Conservation (phyloP, 1,284 basidiomycete species). For the Filobasidium uniguttulatum region DNA sequence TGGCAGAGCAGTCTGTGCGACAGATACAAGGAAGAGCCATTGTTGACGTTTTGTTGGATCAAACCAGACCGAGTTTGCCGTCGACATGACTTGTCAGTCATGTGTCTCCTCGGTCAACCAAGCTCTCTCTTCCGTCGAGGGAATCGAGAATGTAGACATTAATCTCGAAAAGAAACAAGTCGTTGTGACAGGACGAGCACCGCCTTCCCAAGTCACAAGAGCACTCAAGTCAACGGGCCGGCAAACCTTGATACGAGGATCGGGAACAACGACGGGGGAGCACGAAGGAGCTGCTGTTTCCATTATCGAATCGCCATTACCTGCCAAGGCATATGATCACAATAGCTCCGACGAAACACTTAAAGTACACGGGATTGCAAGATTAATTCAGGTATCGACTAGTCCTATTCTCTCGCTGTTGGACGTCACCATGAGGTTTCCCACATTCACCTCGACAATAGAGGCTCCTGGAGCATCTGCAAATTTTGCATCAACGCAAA, state of each 20-base stretch:
- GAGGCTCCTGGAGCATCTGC: background rate
- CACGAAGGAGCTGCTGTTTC: constrained; percentile 31
- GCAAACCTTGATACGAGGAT: constrained; percentile 37
- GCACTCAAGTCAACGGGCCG: constrained; percentile 36
- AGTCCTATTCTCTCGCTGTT: constrained; percentile 32
- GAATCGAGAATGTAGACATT: constrained; percentile 36
- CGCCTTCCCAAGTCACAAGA: constrained; percentile 33
- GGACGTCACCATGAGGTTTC: constrained; percentile 35
- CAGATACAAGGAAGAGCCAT: background rate
- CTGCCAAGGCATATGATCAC: constrained; percentile 19
- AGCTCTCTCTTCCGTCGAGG: constrained; percentile 22
- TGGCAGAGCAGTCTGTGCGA: background rate
- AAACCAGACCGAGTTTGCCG: constrained; percentile 36
- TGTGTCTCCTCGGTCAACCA: constrained; percentile 33
- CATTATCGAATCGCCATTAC: constrained; percentile 36
- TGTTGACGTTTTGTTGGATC: background rate
- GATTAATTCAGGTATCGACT: constrained; percentile 33
- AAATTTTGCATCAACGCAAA: constrained; percentile 17
- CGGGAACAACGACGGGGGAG: constrained; percentile 10
- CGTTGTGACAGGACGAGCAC: constrained; percentile 33
- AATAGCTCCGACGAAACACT: constrained; percentile 28
- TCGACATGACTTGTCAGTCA: constrained; percentile 38
- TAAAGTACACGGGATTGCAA: constrained; percentile 37
- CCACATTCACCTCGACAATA: background rate
- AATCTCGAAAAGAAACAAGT: constrained; percentile 35